These are phyloP conservation scores for Asterochloris erici DNA, from an alignment of 139 green algal genomes.

Conservation along the genomic window DNA sequence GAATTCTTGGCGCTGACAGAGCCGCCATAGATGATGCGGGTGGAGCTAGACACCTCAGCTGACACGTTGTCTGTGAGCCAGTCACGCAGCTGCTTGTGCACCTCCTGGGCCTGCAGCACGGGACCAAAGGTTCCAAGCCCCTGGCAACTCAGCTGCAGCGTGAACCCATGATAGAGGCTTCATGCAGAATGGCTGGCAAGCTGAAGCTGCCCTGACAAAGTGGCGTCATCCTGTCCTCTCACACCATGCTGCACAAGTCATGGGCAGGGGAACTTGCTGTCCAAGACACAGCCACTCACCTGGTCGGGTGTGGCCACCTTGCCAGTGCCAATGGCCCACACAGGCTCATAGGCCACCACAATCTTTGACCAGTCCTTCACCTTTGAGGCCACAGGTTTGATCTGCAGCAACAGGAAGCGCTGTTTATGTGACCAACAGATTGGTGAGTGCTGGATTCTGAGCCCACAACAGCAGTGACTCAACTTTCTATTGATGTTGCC, in stretches of 20 bases:
- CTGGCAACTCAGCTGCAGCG: not conserved
- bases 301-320: constrained; percentile 87
- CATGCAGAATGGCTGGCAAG: not conserved
- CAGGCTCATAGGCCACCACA: constrained; percentile 97
- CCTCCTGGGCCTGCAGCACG: constrained; percentile 47
- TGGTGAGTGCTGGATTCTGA: too few species aligned
- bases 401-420: too few species aligned
- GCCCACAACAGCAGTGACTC: too few species aligned
- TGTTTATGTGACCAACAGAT: too few species aligned
- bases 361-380: constrained; percentile 74
- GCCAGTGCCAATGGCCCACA: constrained; percentile 72
- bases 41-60: constrained; percentile 31
- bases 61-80: constrained; percentile 75
- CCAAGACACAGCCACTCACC: not conserved
- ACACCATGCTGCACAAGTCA: not conserved
- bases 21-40: constrained; percentile 81
- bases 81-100: constrained; percentile 86
- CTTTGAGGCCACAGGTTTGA: constrained; percentile 12
- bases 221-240: not conserved
- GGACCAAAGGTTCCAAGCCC: not conserved
- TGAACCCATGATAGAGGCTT: not conserved
- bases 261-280: not conserved
- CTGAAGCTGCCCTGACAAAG: not conserved
- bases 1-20: constrained; percentile 21
- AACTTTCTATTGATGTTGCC: too few species aligned